Base-by-base conservation (phyloP, 352 stramenopile genomes). In the Phytophthora nicotianae region DNA sequence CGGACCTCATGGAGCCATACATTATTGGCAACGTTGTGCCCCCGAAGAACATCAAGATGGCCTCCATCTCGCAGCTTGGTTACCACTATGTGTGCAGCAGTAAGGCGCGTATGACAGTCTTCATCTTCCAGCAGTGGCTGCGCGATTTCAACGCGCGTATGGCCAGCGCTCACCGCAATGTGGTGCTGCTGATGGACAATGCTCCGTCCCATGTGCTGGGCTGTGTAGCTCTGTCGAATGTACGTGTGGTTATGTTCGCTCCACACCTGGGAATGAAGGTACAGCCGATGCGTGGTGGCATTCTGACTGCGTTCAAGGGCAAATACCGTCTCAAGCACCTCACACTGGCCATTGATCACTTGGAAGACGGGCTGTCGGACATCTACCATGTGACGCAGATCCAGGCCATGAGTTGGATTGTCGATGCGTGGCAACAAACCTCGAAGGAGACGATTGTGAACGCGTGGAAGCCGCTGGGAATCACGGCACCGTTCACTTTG, bases 121-220 rank as follows among this genome's bases (percentile, higher is more conserved):
- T 93, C 57, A 93, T 95, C 58, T 95, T 95, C 66, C 84, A 95
- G 75, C 83, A 93, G 53, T 95, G 86, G 86, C 64, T 95, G 21
- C 84, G 84, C 8, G 84, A 93, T 55, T 92, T 95, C 42, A 95
- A 95, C 51, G 81, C 83, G 19, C 83, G 84, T 49, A 95, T 95
- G 86, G 84, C 86, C 11, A 93, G 83, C 50, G 82, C 84, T 16
- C 86, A 95, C 64, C 84, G 86, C 58, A 84, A 86, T 50, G 84
- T 95, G 29, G 76, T 95, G 59, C 72, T 95, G 49, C 64, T 95
- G 11, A 89, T 95, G 77, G 86, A 95, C 72, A 95, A 93, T 43
- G 86, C 86, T 26, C 84, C 86, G 58, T 95, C 86, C 24, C 86
- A 95, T 58, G 84, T 95, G 10, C 69, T 91, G 37, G 83, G 81